These are phyloP conservation scores for Fonsecaea erecta DNA, from an alignment of 2,329 filamentous ascomycete species.

Conservation along the genomic window DNA sequence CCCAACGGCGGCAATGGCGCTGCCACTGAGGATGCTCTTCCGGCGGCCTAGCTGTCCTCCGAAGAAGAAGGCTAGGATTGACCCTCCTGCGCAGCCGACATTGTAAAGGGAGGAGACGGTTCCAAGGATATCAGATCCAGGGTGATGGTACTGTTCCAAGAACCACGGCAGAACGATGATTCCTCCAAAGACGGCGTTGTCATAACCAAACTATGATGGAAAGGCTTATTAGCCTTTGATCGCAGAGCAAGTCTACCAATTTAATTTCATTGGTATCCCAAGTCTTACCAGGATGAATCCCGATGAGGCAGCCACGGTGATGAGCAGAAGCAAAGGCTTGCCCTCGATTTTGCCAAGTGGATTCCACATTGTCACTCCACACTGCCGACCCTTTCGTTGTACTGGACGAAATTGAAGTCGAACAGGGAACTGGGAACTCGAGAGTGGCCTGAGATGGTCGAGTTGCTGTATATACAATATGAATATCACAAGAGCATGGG, in stretches of 20 bases:
- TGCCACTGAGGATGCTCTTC: slow-evolving; percentile 37
- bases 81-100: not conserved
- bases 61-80: not conserved
- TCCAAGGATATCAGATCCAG: too few species aligned
- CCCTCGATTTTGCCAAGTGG: not conserved
- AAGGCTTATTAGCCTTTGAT: too few species aligned
- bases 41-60: not conserved
- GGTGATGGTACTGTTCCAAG: too few species aligned
- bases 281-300: not conserved
- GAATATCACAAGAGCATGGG: not conserved
- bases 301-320: not conserved
- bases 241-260: too few species aligned
- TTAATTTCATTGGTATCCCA: not conserved
- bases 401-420: not conserved
- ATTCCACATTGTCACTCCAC: not conserved
- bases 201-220: slow-evolving; percentile 8
- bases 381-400: not conserved
- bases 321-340: not conserved
- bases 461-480: not conserved
- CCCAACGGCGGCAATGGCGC: slow-evolving; percentile 50
- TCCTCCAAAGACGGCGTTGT: not conserved
- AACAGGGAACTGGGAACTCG: not conserved
- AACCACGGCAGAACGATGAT: not conserved
- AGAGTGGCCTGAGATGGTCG: not conserved
- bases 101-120: too few species aligned